Evolutionary conservation across 345 rosid species (phyloP).

Genomic region (Barbarea vulgaris): DNA sequence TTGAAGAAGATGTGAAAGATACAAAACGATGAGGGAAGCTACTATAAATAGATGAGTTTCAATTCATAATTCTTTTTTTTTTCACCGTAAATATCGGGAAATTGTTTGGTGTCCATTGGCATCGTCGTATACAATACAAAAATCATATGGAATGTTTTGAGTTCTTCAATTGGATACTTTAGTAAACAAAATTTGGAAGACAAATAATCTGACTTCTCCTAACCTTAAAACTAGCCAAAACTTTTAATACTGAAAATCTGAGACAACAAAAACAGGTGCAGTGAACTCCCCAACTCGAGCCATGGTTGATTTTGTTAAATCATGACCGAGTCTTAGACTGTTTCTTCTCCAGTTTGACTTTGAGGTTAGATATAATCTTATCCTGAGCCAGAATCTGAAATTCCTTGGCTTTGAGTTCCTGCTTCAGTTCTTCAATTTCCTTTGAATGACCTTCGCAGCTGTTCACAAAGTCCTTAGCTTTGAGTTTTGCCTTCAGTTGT

Average conservation of each 20-base stretch:
- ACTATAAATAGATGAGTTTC: constrained; percentile 3
- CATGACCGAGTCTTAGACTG: not conserved
- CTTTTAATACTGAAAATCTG: no score
- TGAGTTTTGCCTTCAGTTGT: constrained; percentile 19
- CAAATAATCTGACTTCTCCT: not conserved
- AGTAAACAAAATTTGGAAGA: constrained; percentile 16
- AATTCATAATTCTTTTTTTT: constrained; percentile 32
- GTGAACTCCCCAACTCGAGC: not conserved
- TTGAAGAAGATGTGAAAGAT: not conserved
- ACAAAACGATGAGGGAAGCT: not conserved
- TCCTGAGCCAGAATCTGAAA: constrained; percentile 46
- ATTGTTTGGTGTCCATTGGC: not conserved
- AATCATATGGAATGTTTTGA: not conserved
- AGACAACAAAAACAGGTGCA: constrained; percentile 3
- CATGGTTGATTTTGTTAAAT: not conserved
- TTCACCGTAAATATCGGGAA: constrained; percentile 13
- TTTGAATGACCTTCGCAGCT: constrained; percentile 36
- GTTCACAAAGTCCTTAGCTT: constrained; percentile 16
- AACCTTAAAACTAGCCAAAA: constrained; percentile 18
- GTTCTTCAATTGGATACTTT: constrained; percentile 3
- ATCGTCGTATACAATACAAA: constrained; percentile 14
- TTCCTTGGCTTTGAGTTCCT: constrained; percentile 48
- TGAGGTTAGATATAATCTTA: constrained; percentile 52
- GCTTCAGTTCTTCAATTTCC: constrained; percentile 59
- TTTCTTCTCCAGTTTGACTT: constrained; percentile 36